These are phyloP conservation scores for Yamadazyma jaroonii DNA, from an alignment of 1,139 yeast species.

Conservation along the genomic window DNA sequence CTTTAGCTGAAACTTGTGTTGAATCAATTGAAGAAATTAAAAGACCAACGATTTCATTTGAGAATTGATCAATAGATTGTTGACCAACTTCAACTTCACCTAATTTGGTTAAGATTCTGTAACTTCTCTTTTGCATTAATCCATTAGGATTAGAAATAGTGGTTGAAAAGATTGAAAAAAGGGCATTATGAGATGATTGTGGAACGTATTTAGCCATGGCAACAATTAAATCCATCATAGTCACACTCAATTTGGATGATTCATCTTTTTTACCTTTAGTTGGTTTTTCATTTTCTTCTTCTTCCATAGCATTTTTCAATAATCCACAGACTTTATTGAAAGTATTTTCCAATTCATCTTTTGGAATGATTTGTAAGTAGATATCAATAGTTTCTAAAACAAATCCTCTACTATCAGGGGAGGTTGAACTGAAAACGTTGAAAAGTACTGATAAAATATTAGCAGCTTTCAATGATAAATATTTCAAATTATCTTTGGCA, in stretches of 20 bases:
- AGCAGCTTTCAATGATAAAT: conserved; percentile 61
- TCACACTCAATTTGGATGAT: conserved; percentile 58
- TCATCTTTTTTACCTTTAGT: background rate
- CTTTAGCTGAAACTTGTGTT: conserved; percentile 73
- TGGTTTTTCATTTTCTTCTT: conserved; percentile 34
- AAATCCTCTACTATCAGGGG: conserved; percentile 79
- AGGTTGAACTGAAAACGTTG: conserved; percentile 85
- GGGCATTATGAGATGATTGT: conserved; percentile 61
- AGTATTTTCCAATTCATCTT: conserved; percentile 65
- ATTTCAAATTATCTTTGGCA: conserved; percentile 57
- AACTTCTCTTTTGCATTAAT: conserved; percentile 84
- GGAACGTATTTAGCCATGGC: conserved; percentile 86
- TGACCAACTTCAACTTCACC: conserved; percentile 69
- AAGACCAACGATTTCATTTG: conserved; percentile 58
- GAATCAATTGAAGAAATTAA: conserved; percentile 56
- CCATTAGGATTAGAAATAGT: conserved; percentile 60
- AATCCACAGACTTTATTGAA: conserved; percentile 84
- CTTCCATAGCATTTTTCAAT: conserved; percentile 72
- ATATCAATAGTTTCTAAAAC: conserved; percentile 84
- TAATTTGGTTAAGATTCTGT: conserved; percentile 71
- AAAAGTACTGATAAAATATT: conserved; percentile 83
- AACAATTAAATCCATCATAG: conserved; percentile 89
- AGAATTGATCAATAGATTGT: conserved; percentile 46
- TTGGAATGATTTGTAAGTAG: conserved; percentile 68
- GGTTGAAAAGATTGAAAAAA: conserved; percentile 72